Evolutionary conservation across 1,284 basidiomycete species (phyloP).

Genomic region (Melampsora abietis-canadensis): DNA sequence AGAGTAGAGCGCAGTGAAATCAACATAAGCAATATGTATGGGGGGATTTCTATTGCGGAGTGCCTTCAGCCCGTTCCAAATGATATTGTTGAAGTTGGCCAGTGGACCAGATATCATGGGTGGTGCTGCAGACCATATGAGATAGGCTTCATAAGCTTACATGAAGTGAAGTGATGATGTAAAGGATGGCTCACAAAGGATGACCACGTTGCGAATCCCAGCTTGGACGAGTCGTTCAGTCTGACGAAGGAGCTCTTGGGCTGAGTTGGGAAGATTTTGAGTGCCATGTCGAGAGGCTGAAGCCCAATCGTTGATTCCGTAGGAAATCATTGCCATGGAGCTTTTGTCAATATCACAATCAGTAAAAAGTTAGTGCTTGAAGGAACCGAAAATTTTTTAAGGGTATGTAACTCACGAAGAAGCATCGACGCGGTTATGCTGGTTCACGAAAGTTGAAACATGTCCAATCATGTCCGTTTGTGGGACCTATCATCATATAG

Average conservation of each 20-base stretch:
- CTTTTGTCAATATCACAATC: background rate
- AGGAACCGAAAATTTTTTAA: background rate
- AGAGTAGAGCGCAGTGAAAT: constrained; percentile 11
- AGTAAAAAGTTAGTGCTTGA: background rate
- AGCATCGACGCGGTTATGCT: background rate
- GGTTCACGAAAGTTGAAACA: constrained; percentile 9
- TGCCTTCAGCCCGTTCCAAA: constrained; percentile 24
- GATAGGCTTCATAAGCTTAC: no score
- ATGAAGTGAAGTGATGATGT: no score
- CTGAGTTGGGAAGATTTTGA: background rate
- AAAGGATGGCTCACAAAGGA: constrained; percentile 10
- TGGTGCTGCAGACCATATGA: constrained; percentile 3
- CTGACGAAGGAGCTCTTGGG: constrained; percentile 9
- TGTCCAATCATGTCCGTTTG: constrained; percentile 27
- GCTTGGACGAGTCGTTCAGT: constrained; percentile 13
- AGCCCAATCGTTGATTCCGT: constrained; percentile 28
- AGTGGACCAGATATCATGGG: background rate
- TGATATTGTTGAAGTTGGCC: background rate
- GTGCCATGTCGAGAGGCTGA: constrained; percentile 5
- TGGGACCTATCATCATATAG: background rate
- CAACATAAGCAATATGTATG: constrained; percentile 17
- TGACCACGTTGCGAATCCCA: constrained; percentile 4
- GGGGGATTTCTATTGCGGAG: background rate
- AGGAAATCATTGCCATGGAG: constrained; percentile 23
- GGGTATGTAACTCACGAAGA: background rate